Conservation (phyloP, 805 yeast species). For the Priceomyces castillae region DNA sequence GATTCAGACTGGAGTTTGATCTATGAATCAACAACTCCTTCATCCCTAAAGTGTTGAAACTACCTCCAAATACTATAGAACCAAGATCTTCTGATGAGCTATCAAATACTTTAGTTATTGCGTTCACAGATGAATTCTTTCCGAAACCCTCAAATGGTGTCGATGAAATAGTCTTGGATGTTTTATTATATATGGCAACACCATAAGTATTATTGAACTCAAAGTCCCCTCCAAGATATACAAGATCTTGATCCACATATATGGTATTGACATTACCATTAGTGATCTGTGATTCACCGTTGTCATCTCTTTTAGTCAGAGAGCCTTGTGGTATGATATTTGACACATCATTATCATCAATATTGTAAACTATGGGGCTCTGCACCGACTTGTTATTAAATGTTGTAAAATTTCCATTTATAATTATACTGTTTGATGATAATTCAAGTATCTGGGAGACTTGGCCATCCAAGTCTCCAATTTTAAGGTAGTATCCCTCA, state of each 20-base stretch:
- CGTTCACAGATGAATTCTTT: conserved; percentile 51
- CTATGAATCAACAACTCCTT: conserved; percentile 39
- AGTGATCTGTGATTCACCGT: conserved; percentile 5
- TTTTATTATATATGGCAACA: conserved; percentile 60
- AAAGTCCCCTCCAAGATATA: conserved; percentile 83
- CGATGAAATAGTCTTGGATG: conserved; percentile 36
- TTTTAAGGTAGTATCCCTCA: conserved; percentile 10
- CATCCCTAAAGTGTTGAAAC: conserved; percentile 61
- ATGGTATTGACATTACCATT: conserved; percentile 35
- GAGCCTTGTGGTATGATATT: conserved; percentile 17
- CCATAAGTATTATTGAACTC: conserved; percentile 52
- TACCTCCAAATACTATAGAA: conserved; percentile 76
- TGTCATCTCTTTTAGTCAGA: conserved; percentile 14
- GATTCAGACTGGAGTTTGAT: conserved; percentile 20
- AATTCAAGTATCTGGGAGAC: conserved; percentile 27
- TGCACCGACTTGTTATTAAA: conserved; percentile 23
- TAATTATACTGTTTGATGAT: conserved; percentile 26
- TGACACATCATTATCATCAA: conserved; percentile 22
- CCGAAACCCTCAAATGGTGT: conserved; percentile 80
- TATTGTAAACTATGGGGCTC: conserved; percentile 37
- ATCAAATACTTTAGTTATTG: conserved; percentile 51
- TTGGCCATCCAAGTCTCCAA: conserved; percentile 33
- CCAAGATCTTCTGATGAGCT: conserved; percentile 35
- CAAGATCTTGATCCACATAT: conserved; percentile 40
- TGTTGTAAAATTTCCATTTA: conserved; percentile 37